Percentiles rank a stretch among this genome's conserved stretches.
These are phyloP conservation scores for Ophiostoma perfectum DNA, from an alignment of 2,329 filamentous ascomycete genomes.

Conservation along the genomic window DNA sequence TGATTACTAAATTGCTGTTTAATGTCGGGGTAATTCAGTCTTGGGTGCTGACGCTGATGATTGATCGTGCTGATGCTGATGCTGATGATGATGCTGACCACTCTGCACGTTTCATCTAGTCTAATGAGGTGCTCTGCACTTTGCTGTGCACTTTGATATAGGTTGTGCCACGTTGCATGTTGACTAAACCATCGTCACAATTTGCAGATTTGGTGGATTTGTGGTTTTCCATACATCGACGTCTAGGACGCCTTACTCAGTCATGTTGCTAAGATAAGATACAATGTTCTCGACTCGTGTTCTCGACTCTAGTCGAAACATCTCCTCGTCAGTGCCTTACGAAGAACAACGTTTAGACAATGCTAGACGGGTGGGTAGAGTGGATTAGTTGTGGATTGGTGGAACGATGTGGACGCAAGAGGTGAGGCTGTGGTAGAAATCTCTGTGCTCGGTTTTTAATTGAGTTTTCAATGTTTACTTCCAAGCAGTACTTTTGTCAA, in stretches of 20 bases:
- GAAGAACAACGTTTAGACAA: neutral
- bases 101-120: neutral
- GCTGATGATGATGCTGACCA: neutral
- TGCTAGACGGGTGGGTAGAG: neutral
- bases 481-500: neutral
- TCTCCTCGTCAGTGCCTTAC: conserved; percentile 13
- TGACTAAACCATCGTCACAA: neutral
- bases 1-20: neutral
- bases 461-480: neutral
- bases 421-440: conserved; percentile 4
- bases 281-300: neutral
- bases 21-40: neutral
- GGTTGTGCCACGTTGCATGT: neutral
- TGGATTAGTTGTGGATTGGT: neutral
- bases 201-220: neutral
- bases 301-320: neutral
- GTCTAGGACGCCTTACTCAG: neutral
- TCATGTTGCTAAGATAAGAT: neutral
- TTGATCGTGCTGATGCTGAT: neutral
- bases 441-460: neutral
- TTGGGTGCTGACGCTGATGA: neutral
- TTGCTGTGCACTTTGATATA: neutral
- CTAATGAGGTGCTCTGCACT: no score
- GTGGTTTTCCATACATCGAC: neutral
- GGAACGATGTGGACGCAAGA: neutral